These are phyloP conservation scores for Suillus fuscotomentosus DNA, from an alignment of 768 basidiomycete species.

Conservation along the genomic window DNA sequence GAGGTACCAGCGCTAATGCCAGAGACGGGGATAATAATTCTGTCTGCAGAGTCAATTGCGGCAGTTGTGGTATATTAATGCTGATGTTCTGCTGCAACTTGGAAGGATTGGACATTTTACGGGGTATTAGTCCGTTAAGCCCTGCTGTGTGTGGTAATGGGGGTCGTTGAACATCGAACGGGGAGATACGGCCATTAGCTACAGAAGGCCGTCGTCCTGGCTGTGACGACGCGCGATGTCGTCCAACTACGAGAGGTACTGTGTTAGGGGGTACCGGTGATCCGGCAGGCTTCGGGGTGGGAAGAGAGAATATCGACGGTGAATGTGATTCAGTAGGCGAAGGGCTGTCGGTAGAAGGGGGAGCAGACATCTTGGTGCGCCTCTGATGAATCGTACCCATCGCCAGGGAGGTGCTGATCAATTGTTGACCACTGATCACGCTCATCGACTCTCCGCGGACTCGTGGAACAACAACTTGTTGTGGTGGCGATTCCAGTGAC, in stretches of 20 bases:
- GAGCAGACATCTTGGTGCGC: slow-evolving; percentile 62
- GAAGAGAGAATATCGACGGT: slow-evolving; percentile 34
- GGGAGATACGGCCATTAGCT: slow-evolving; percentile 50
- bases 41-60: slow-evolving; percentile 49
- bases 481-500: slow-evolving; percentile 51
- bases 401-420: slow-evolving; percentile 59
- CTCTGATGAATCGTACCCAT: slow-evolving; percentile 71
- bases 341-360: slow-evolving; percentile 39
- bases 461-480: slow-evolving; percentile 43
- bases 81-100: slow-evolving; percentile 49
- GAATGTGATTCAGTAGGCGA: slow-evolving; percentile 39
- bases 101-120: slow-evolving; percentile 64
- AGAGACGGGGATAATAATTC: slow-evolving; percentile 44
- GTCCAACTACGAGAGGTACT: slow-evolving; percentile 35
- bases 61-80: slow-evolving; percentile 45
- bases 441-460: slow-evolving; percentile 57
- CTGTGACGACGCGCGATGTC: slow-evolving; percentile 73
- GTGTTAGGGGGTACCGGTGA: slow-evolving; percentile 43
- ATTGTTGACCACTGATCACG: slow-evolving; percentile 26
- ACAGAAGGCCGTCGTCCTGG: slow-evolving; percentile 70
- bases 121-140: slow-evolving; percentile 35
- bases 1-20: slow-evolving; percentile 41
- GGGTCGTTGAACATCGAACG: slow-evolving; percentile 47
- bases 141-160: slow-evolving; percentile 47
- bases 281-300: slow-evolving; percentile 27